Base-by-base conservation (phyloP, 805 yeast genomes). In the Yarrowia porcina region DNA sequence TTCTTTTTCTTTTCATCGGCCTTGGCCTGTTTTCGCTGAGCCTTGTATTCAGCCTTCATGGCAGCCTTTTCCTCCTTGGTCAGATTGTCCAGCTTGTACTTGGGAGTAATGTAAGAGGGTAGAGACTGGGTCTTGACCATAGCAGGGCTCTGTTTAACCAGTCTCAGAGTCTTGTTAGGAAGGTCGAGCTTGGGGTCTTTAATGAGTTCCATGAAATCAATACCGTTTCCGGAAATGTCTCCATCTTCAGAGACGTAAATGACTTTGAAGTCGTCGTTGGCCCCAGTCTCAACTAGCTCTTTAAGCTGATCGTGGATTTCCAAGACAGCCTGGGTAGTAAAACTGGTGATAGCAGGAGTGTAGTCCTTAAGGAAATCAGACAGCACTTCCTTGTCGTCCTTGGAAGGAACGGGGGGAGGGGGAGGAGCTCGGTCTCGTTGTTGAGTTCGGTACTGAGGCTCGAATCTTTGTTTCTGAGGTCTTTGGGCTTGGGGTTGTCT, bases 21-120 rank as follows among this genome's bases (percentile, higher is more conserved):
- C 59, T 52, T 52, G 25, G 59, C 59, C 32, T 11, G 25, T 33
- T 52, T 52, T 17, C 59, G 59, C 44, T 36, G 59, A 9, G 59
- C 59, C 59, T 52, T 52, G 35, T 52, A 52, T 3, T 35, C 59
- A 3, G 42, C 44, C 44, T 52, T 52, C 59, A 35, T 17, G 23
- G 59, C 44, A 2, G 42, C 44, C 44, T 35, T 35, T 18, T 52
- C 44, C 25, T 52, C 59, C 44, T 52, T 52, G 18, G 44, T 52
- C 25, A 52, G 42, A n/a, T 27, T 52, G 33, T 52, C 44, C 18
- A 52, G 33, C 44, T 52, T 9, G 25, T 52, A 52, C 44, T 52
- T 35, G 33, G 59, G 59, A 4, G 59, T 52, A 2, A 52, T 20
- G 33, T 36, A 52, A 3, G 59, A 52, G 13, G 59, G 59, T 12